Base-by-base conservation (phyloP, 768 basidiomycete species). In the Panellus pusillus region DNA sequence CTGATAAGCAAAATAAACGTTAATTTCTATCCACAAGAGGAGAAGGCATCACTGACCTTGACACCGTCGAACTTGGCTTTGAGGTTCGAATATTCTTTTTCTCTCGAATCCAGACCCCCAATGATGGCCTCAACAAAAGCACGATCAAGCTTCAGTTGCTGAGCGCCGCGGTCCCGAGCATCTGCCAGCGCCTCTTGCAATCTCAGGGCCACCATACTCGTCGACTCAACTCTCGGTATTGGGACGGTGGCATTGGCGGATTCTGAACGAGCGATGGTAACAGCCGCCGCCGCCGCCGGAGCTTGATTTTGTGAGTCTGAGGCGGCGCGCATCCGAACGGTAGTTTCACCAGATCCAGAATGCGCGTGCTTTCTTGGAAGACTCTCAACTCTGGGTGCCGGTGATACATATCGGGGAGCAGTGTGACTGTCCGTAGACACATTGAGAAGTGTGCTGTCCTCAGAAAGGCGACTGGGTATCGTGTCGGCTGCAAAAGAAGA, bases 11-110 rank as follows among this genome's bases (percentile, higher is more conserved):
- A 8, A 14, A 29, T 44, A 47, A 42, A 35, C 15, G 47, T 38
- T 44, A 48, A 58, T 47, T 36, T 49, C 47, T 39, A 40, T 44
- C 6, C 52, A 20, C 39, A 35, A 37, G 13, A 19, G 32, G 28
- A 27, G 47, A 49, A 6, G 45, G 37, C 35, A 17, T 41, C n/a
- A 69, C 81, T 55, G 59, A 96, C 96, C 82, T 94, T 92, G 67
- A 91, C 84, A 9, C 88, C 87, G 66, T 94, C 91, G 56, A 96
- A 81, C 68, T 83, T 90, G 50, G 71, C 77, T 66, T 87, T 92
- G 63, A 97, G 72, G 42, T 83, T 79, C 31, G 69, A 57, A 55
- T 80, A 79, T 52, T 87, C 86, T 20, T 76, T 73, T 64, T 81
- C 82, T 46, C 81, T 77, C 24, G 82, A 76, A 58, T 91, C 85